Percentiles rank a stretch among this genome's conserved stretches.
These are phyloP conservation scores for Trypanosoma congolense DNA, from an alignment of 208 protist genomes.

Conservation along the genomic window DNA sequence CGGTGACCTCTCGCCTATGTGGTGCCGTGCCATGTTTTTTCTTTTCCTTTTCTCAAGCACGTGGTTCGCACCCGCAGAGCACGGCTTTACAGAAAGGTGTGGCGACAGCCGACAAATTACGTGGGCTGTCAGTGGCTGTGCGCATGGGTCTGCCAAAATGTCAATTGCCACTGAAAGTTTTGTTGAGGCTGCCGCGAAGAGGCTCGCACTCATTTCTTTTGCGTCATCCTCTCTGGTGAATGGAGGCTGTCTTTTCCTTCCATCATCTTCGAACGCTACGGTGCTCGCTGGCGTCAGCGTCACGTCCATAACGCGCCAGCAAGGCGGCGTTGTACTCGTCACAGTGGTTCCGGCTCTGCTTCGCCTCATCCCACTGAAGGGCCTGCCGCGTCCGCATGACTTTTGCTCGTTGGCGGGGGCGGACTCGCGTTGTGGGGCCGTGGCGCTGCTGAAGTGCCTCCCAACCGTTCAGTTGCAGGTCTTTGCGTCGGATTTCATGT, in stretches of 20 bases:
- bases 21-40: no score
- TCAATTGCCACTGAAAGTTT: not conserved
- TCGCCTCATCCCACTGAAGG: slow-evolving; percentile 3
- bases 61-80: no score
- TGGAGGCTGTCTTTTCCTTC: slow-evolving; percentile 4
- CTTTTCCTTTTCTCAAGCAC: no score
- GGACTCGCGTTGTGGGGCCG: slow-evolving; percentile 7
- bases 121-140: not conserved
- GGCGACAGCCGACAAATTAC: not conserved
- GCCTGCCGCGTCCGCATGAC: not conserved
- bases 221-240: not conserved
- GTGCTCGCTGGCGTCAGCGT: slow-evolving; percentile 7
- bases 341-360: slow-evolving; percentile 9
- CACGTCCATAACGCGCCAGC: not conserved
- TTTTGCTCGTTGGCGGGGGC: not conserved
- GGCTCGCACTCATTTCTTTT: slow-evolving; percentile 10
- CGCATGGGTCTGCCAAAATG: not conserved
- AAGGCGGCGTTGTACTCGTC: slow-evolving; percentile 11
- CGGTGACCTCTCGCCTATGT: no score
- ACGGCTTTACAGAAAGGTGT: no score
- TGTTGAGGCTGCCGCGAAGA: not conserved
- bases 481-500: slow-evolving; percentile 8
- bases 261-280: not conserved
- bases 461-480: slow-evolving; percentile 26
- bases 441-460: slow-evolving; percentile 28